These are phyloP conservation scores for Podaxis sp. DNA, from an alignment of 768 basidiomycete species.

Conservation along the genomic window DNA sequence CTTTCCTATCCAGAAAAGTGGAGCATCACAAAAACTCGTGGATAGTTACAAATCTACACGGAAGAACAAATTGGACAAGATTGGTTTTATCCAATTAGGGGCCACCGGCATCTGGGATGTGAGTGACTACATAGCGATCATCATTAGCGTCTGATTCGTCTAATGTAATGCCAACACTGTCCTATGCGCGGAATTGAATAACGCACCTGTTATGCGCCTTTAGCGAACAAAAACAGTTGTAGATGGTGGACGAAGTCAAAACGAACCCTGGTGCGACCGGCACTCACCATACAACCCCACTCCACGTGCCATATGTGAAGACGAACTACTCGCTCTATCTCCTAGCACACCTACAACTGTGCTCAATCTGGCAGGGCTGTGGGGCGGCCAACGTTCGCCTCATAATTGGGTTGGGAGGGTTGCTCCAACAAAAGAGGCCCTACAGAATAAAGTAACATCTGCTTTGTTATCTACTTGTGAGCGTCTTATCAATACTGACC, in stretches of 20 bases:
- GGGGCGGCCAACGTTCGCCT: slow-evolving; percentile 53
- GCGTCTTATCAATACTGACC: neutral
- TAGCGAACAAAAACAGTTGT: neutral
- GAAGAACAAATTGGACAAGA: slow-evolving; percentile 14
- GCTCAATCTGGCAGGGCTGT: slow-evolving; percentile 61
- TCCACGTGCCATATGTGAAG: slow-evolving; percentile 50
- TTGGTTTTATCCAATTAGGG: slow-evolving; percentile 61
- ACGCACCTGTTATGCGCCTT: neutral
- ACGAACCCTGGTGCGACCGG: slow-evolving; percentile 48
- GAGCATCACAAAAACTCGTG: slow-evolving; percentile 49
- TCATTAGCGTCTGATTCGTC: neutral
- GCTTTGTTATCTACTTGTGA: neutral
- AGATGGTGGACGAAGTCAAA: neutral
- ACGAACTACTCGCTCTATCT: slow-evolving; percentile 50
- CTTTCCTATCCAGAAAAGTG: slow-evolving; percentile 49
- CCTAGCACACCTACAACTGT: slow-evolving; percentile 46
- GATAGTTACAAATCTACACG: slow-evolving; percentile 37
- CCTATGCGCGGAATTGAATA: neutral
- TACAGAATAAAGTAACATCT: slow-evolving; percentile 43
- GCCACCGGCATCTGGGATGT: slow-evolving; percentile 65
- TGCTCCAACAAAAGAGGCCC: slow-evolving; percentile 54
- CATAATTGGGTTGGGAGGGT: slow-evolving; percentile 54
- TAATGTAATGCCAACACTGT: neutral
- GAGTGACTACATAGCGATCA: slow-evolving; percentile 22
- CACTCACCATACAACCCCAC: slow-evolving; percentile 46